These are phyloP conservation scores for Lepiota brunneoincarnata DNA, from an alignment of 768 basidiomycete genomes.

Conservation along the genomic window DNA sequence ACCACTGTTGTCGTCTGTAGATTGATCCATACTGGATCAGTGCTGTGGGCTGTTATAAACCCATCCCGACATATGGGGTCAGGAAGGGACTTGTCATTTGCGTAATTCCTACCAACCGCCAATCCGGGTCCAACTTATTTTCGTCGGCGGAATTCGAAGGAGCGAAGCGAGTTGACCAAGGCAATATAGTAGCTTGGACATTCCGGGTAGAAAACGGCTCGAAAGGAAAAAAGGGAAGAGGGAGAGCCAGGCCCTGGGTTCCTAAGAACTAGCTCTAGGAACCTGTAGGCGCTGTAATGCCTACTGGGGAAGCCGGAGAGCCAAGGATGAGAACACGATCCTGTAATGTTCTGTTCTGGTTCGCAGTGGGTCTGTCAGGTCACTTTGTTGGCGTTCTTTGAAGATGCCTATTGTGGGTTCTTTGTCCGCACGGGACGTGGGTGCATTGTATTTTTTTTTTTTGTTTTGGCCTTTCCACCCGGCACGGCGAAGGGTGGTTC, in stretches of 20 bases:
- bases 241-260: not conserved
- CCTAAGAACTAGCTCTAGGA: not conserved
- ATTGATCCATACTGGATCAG: constrained; percentile 1
- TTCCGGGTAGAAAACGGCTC: not conserved
- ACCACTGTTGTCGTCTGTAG: not conserved
- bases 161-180: too few relatives aligned
- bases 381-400: constrained; percentile 7
- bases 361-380: not conserved
- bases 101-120: too few relatives aligned
- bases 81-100: too few relatives aligned
- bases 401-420: constrained; percentile 12
- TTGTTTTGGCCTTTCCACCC: constrained; percentile 9
- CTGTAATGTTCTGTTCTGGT: not conserved
- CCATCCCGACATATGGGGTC: not conserved
- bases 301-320: not conserved
- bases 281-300: not conserved
- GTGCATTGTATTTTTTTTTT: constrained; percentile 5
- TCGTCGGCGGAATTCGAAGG: too few relatives aligned
- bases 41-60: not conserved
- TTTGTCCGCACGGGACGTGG: not conserved
- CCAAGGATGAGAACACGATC: not conserved
- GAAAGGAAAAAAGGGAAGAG: not conserved
- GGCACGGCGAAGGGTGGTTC: constrained; percentile 8
- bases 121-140: too few relatives aligned
- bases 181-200: too few relatives aligned